A percentile compares a stretch with the other conserved stretches of the same genome.
Evolutionary conservation across 148 eudicot species (phyloP).

Genomic region (Heliamphora exappendiculata): DNA sequence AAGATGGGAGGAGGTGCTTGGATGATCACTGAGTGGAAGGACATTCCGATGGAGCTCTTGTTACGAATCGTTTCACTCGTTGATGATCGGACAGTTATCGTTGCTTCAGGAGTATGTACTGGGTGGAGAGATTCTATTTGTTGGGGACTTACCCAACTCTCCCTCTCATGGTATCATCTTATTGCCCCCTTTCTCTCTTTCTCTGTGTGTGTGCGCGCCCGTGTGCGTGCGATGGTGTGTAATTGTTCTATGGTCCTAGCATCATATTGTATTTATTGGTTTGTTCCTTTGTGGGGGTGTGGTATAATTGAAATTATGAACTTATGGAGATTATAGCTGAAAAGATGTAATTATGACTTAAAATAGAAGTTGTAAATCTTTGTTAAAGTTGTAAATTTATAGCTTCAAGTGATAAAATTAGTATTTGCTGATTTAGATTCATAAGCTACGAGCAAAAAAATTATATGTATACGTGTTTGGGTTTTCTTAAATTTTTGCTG

Average conservation of each 20-base stretch:
- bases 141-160: conserved; percentile 62
- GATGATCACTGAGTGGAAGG: conserved; percentile 62
- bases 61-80: conserved; percentile 63
- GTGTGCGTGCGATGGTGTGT: neutral
- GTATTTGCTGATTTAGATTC: no score
- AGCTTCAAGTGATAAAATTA: no score
- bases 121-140: conserved; percentile 92
- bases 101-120: conserved; percentile 71
- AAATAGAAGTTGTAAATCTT: no score
- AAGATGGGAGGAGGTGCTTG: conserved; percentile 31
- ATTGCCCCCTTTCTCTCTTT: no score
- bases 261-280: neutral
- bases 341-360: no score
- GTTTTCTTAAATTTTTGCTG: no score
- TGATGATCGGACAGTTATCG: conserved; percentile 73
- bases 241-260: neutral
- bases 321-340: no score
- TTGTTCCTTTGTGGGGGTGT: neutral
- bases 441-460: no score
- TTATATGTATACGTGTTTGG: no score
- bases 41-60: conserved; percentile 85
- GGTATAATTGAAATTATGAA: neutral
- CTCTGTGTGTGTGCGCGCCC: neutral
- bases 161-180: conserved; percentile 75
- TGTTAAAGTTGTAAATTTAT: no score